These are phyloP conservation scores for Martiniozyma abietophila DNA, from an alignment of 805 yeast genomes.

Conservation along the genomic window DNA sequence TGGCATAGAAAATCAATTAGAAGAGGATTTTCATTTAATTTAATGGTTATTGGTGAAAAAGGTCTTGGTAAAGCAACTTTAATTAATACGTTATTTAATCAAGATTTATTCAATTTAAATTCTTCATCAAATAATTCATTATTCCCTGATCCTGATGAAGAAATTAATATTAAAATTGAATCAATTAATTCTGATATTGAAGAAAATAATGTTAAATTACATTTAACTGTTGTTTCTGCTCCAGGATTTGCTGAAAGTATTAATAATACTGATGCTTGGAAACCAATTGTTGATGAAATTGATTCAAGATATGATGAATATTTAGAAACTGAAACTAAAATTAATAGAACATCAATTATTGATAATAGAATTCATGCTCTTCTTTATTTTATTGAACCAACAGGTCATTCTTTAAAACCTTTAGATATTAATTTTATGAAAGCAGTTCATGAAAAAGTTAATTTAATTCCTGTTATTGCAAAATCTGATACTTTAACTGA, in stretches of 20 bases:
- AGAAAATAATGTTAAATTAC: constrained; percentile 87
- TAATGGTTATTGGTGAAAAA: constrained; percentile 84
- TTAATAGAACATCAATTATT: constrained; percentile 57
- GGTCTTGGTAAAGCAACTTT: constrained; percentile 93
- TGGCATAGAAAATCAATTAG: constrained; percentile 94
- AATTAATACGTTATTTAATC: constrained; percentile 80
- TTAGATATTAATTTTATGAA: constrained; percentile 85
- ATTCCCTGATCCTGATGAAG: constrained; percentile 28
- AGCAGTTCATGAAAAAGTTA: constrained; percentile 81
- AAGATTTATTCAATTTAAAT: constrained; percentile 39
- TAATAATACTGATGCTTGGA: constrained; percentile 75
- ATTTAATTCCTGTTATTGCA: constrained; percentile 89
- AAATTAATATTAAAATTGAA: constrained; percentile 45
- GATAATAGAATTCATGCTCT: constrained; percentile 92
- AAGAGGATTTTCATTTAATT: constrained; percentile 81
- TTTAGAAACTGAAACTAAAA: constrained; percentile 81
- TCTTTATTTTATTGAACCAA: constrained; percentile 91
- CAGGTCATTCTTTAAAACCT: constrained; percentile 87
- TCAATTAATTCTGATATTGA: constrained; percentile 66
- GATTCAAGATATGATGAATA: constrained; percentile 78
- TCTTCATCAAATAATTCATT: not conserved
- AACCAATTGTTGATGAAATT: constrained; percentile 85
- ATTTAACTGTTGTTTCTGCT: constrained; percentile 75
- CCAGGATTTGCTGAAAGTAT: constrained; percentile 93
- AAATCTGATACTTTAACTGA: constrained; percentile 86